Conservation (phyloP, 2,329 filamentous ascomycete species). For the Colletotrichum caudatum region DNA sequence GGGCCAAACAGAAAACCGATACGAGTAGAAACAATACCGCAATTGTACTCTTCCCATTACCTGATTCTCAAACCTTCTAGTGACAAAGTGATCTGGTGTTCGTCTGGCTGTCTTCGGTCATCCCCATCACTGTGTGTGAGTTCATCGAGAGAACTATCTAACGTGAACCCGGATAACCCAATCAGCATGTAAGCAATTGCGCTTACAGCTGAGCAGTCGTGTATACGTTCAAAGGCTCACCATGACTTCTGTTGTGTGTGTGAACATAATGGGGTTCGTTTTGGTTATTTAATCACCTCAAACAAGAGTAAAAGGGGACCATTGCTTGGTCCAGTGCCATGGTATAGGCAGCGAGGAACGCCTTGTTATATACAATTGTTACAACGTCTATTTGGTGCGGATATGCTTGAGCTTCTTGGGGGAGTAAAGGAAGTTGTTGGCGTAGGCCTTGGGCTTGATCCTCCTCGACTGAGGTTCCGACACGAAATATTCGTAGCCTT, state of each 20-base stretch:
- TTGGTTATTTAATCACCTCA: neutral
- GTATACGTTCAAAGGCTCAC: neutral
- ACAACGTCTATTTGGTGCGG: slow-evolving; percentile 75
- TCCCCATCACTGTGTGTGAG: neutral
- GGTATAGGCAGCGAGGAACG: neutral
- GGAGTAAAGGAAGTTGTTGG: slow-evolving; percentile 93
- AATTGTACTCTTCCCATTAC: neutral
- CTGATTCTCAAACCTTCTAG: too few species aligned
- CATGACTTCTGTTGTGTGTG: neutral
- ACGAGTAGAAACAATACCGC: slow-evolving; percentile 23
- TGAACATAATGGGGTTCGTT: neutral
- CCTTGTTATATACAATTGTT: slow-evolving; percentile 47
- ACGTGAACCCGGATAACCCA: neutral
- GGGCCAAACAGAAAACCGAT: slow-evolving; percentile 36
- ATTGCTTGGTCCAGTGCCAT: too few species aligned
- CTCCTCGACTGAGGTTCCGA: slow-evolving; percentile 94
- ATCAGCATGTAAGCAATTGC: neutral
- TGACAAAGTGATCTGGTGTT: neutral
- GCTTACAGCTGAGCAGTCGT: neutral
- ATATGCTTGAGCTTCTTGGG: slow-evolving; percentile 89
- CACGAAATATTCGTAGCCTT: slow-evolving; percentile 98
- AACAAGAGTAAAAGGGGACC: neutral
- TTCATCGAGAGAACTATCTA: neutral
- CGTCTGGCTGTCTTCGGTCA: neutral
- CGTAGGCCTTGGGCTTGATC: slow-evolving; percentile 92